A percentile compares a stretch with the other conserved stretches of the same genome.
Evolutionary conservation across 164 flowering plant genomes (phyloP).

Genomic region (Aristolochia contorta): DNA sequence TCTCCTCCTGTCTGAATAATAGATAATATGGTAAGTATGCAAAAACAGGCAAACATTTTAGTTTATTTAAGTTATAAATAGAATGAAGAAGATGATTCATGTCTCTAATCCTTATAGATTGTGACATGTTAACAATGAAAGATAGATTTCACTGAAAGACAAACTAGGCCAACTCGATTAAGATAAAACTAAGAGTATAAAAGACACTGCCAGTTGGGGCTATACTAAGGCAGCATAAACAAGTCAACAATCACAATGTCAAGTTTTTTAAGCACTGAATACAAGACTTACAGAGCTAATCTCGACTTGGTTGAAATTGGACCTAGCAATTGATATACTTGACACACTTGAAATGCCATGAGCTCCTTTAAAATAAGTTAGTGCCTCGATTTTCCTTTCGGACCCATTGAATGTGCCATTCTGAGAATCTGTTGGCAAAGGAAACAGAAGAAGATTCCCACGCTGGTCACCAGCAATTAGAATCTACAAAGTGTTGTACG

Average conservation of each 20-base stretch:
- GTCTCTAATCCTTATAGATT: too few relatives aligned
- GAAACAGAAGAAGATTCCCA: slow-evolving; percentile 75
- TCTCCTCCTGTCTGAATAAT: slow-evolving; percentile 82
- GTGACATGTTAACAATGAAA: too few relatives aligned
- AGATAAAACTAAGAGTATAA: neutral
- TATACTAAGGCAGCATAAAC: too few relatives aligned
- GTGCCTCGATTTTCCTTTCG: slow-evolving; percentile 36
- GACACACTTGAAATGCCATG: slow-evolving; percentile 90
- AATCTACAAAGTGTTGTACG: slow-evolving; percentile 32
- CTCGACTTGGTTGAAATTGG: slow-evolving; percentile 33
- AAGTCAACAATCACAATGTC: too few relatives aligned
- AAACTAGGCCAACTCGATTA: too few relatives aligned
- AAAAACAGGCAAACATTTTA: neutral
- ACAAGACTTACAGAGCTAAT: slow-evolving; percentile 58
- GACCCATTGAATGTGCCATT: slow-evolving; percentile 16
- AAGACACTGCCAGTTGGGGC: too few relatives aligned
- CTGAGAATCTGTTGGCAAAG: slow-evolving; percentile 34
- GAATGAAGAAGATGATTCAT: too few relatives aligned
- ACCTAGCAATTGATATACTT: slow-evolving; percentile 41
- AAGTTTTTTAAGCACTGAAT: too few relatives aligned
- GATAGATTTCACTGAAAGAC: too few relatives aligned
- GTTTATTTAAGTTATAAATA: too few relatives aligned
- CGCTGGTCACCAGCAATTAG: slow-evolving; percentile 92
- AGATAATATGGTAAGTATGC: neutral
- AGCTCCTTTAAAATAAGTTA: slow-evolving; percentile 78